Evolutionary conservation across 306 rosid species (phyloP).

Genomic region (Fragaria ananassa): DNA sequence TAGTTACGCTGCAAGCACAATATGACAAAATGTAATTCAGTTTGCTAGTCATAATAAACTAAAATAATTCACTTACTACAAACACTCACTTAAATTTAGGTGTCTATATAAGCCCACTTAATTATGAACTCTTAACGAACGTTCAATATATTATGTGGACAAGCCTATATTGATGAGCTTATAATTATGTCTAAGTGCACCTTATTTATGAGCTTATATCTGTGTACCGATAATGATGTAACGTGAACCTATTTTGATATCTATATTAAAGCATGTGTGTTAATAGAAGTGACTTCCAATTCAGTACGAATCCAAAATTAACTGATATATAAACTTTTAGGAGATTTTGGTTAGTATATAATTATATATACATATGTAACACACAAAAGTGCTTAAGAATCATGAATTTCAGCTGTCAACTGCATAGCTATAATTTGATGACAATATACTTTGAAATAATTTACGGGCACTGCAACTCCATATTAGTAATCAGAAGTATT

Average conservation of each 20-base stretch:
- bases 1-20: slow-evolving; percentile 76
- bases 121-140: neutral
- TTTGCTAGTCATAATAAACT: slow-evolving; percentile 3
- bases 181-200: neutral
- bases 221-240: too few species aligned
- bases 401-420: too few species aligned
- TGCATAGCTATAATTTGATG: neutral
- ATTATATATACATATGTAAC: neutral
- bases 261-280: too few species aligned
- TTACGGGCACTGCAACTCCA: neutral
- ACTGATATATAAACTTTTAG: neutral
- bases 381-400: too few species aligned
- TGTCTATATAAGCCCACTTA: neutral
- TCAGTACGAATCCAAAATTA: neutral
- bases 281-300: too few species aligned
- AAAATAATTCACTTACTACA: neutral
- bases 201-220: too few species aligned
- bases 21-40: slow-evolving; percentile 19
- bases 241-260: too few species aligned
- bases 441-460: too few species aligned
- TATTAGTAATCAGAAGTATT: neutral
- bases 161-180: neutral
- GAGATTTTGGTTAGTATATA: neutral
- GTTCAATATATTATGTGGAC: neutral
- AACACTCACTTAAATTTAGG: neutral